Conservation (phyloP, 2,329 filamentous ascomycete species). For the Alternaria burnsii region DNA sequence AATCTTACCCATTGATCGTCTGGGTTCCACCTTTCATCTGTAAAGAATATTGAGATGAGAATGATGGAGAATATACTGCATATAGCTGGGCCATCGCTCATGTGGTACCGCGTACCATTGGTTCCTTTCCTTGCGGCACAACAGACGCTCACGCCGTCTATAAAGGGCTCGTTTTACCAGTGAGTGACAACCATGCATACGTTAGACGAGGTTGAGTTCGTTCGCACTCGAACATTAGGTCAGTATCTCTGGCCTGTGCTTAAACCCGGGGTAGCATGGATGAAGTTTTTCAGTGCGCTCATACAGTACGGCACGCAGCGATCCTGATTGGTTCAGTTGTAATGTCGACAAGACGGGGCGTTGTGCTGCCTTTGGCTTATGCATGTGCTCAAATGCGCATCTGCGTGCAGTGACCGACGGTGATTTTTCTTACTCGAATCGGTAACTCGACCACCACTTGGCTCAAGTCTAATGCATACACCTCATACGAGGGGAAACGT, state of each 20-base stretch:
- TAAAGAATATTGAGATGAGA: not conserved
- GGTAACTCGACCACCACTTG: constrained; percentile 1
- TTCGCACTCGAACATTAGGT: not conserved
- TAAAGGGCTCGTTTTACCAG: not conserved
- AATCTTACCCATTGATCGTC: not conserved
- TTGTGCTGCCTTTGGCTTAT: not conserved
- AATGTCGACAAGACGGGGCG: not conserved
- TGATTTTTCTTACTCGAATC: constrained; percentile 2
- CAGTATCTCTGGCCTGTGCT: not conserved
- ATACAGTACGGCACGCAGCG: not conserved
- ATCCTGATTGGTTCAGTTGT: not conserved
- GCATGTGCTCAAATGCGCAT: constrained; percentile 19
- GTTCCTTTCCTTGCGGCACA: too few relatives aligned
- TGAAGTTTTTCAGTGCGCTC: too few relatives aligned
- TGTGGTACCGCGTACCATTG: too few relatives aligned
- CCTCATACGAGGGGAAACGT: too few relatives aligned
- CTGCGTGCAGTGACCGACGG: constrained; percentile 18
- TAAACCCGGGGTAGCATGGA: not conserved
- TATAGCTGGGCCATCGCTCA: not conserved
- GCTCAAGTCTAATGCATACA: not conserved
- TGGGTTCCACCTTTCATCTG: not conserved
- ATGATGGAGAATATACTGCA: not conserved
- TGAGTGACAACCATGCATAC: not conserved
- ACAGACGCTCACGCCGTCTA: too few relatives aligned
- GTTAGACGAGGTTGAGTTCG: not conserved